A percentile compares a stretch with the other conserved stretches of the same genome.
phyloP scores from a whole-genome alignment of 768 basidiomycete genomes.

The Macrolepiota fuliginosa region DNA sequence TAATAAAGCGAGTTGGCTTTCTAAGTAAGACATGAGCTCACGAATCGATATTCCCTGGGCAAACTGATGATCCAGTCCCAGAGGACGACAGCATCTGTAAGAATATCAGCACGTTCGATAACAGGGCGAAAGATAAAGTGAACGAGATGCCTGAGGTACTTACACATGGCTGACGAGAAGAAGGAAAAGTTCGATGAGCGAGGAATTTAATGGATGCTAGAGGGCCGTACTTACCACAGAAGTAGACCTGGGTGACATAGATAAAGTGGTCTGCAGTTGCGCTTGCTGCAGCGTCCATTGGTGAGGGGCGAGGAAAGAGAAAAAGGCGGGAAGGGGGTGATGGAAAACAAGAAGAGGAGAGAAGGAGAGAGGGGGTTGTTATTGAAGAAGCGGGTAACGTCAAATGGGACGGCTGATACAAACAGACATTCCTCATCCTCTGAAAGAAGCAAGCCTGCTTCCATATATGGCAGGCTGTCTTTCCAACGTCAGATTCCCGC shows the following conservation, averaged over 20 bases:
- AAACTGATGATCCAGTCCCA: conserved; percentile 87
- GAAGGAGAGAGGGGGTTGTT: conserved; percentile 23
- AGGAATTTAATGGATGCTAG: conserved; percentile 18
- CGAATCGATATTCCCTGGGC: conserved; percentile 76
- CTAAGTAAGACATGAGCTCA: conserved; percentile 31
- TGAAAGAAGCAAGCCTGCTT: conserved; percentile 41
- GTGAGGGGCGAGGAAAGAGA: conserved; percentile 18
- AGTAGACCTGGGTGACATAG: conserved; percentile 80
- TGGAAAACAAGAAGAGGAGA: conserved; percentile 37
- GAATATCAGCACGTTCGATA: conserved; percentile 26
- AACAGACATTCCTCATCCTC: conserved; percentile 45
- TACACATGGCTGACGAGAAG: conserved; percentile 66
- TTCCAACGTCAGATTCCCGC: conserved; percentile 15
- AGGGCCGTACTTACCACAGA: conserved; percentile 64
- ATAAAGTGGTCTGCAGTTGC: conserved; percentile 73
- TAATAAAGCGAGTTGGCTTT: conserved; percentile 21
- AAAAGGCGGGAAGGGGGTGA: conserved; percentile 24
- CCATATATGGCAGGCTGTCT: conserved; percentile 29
- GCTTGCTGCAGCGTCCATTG: conserved; percentile 30
- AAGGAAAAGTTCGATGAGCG: conserved; percentile 26
- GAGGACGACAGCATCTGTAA: conserved; percentile 70
- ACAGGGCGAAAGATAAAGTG: conserved; percentile 19
- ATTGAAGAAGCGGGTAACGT: conserved; percentile 29
- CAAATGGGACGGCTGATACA: conserved; percentile 22
- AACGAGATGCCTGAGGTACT: conserved; percentile 22